Evolutionary conservation across 2,329 filamentous ascomycete genomes (phyloP).

Genomic region (Neocucurbitaria cava): DNA sequence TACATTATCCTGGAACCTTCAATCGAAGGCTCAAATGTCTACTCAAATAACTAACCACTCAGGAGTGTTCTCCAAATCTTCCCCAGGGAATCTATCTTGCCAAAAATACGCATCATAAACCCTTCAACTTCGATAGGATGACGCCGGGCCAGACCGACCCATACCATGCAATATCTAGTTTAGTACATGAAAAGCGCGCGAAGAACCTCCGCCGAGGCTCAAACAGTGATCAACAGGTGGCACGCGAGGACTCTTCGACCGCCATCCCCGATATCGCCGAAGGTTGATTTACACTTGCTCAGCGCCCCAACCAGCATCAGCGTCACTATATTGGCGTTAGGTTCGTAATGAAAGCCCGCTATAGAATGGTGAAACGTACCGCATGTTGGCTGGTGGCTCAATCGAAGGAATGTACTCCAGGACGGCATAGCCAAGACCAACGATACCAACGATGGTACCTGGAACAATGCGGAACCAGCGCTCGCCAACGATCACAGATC

Average conservation of each 20-base stretch:
- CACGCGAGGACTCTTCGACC: slow-evolving; percentile 31
- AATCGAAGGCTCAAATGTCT: not conserved
- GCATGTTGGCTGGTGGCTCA: slow-evolving; percentile 62
- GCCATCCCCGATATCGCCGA: slow-evolving; percentile 30
- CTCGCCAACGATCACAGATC: slow-evolving; percentile 79
- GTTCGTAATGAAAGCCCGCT: not conserved
- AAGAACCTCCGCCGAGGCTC: slow-evolving; percentile 6
- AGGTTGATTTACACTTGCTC: slow-evolving; percentile 56
- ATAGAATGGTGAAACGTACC: slow-evolving; percentile 36
- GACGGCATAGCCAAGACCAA: slow-evolving; percentile 76
- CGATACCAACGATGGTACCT: slow-evolving; percentile 76
- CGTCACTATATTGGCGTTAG: slow-evolving; percentile 49
- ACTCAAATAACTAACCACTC: slow-evolving; percentile 7
- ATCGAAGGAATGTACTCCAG: slow-evolving; percentile 60
- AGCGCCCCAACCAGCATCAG: slow-evolving; percentile 60
- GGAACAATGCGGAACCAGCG: slow-evolving; percentile 73
- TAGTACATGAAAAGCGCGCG: slow-evolving; percentile 19
- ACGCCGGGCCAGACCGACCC: slow-evolving; percentile 6
- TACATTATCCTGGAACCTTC: slow-evolving; percentile 8
- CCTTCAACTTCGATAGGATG: not conserved
- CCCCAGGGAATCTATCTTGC: not conserved
- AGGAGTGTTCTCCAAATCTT: not conserved
- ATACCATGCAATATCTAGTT: slow-evolving; percentile 13
- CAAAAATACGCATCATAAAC: not conserved
- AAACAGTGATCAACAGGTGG: slow-evolving; percentile 4